Evolutionary conservation across 345 rosid genomes (phyloP), one percentile per base, ranked within the genome.

Genomic region (Euphorbia tirucalli): DNA sequence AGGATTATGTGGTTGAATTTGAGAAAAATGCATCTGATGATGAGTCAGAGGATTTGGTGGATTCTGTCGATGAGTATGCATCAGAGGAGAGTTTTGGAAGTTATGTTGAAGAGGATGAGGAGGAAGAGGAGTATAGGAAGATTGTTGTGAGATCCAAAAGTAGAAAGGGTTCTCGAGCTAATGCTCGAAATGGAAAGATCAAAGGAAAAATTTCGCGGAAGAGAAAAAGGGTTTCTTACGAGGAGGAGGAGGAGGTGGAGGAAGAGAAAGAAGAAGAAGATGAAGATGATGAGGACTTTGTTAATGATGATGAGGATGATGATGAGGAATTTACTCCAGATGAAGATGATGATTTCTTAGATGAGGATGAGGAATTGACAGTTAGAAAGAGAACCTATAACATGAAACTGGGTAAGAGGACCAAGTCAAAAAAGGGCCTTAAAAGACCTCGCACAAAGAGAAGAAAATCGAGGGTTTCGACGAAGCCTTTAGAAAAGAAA

Each of bases 1-100:
- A 96, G 84, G 99, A 96, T 86, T 96, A 89, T 75, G 98, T 91
- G 43, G 76, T 88, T 78, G 95, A 96, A 0, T 83, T 87, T 48
- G 97, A 87, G 78, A 93, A 86, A 66, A 79, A 78, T 43, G 89
- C 77, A 19, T 87, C 96, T 0, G 96, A 85, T 54, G 90, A 85
- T 77, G 89, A 84, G 43, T 78, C 75, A 24, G 91, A 76, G 64
- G 96, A 89, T 76, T 84, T 79, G 72, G 84, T 80, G 11, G 81
- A 76, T 6, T 84, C 86, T 7, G 71, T 80, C 25, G 93, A 88
- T 70, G 94, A 75, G 56, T 83, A 71, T 70, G 83, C 80, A 0
- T 89, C 87, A 0, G 93, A 83, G 61, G 92, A 87, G 76, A 78
- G 85, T 71, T 77, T 84, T 37, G 73, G 69, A 55, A 61, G 66